Base-by-base conservation (phyloP, 345 rosid genomes). In the Adansonia digitata region DNA sequence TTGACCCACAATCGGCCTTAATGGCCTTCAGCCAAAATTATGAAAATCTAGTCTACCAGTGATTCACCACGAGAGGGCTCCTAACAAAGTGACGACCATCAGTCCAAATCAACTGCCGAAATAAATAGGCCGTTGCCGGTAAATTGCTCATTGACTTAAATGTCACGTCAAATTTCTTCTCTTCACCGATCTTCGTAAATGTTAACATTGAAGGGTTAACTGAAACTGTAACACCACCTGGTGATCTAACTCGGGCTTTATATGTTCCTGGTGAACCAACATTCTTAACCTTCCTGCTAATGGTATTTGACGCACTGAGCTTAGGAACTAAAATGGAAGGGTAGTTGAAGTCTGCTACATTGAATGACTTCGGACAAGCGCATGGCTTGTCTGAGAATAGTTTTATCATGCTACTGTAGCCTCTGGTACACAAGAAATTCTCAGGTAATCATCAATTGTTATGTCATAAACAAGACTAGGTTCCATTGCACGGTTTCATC, bases 401-500 rank as follows among this genome's bases (percentile, higher is more conserved):
- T 34, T 8, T 35, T 13, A 88, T 46, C 8, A 45, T 40, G 24
- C 37, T 76, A 8, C 71, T 81, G 73, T 90, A 82, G 37, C 85
- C 89, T 1, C 53, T 73, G 10, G 64, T 75, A 7, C 89, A 90
- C 6, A 88, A 69, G 74, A 71, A 86, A 82, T 85, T 80, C n/a
- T n/a, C 77, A 85, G 35, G 85, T 84, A 84, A 62, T 86, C 83
- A 3, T 75, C 2, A 0, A 12, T 61, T 0, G 43, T 64, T 29
- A 85, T 22, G 69, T 90, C 92, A 64, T 86, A 90, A n/a, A 86
- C 72, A 2, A 90, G 89, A 24, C 92, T 89, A 0, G 90, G 94
- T 64, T 90, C 78, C 77, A 73, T 70, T 20, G 89, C 89, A 0
- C 52, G 73, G 68, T 82, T 85, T 1, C 92, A 88, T 22, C n/a